Conservation (phyloP, 2,329 filamentous ascomycete species). For the Phyllosticta paracitricarpa region DNA sequence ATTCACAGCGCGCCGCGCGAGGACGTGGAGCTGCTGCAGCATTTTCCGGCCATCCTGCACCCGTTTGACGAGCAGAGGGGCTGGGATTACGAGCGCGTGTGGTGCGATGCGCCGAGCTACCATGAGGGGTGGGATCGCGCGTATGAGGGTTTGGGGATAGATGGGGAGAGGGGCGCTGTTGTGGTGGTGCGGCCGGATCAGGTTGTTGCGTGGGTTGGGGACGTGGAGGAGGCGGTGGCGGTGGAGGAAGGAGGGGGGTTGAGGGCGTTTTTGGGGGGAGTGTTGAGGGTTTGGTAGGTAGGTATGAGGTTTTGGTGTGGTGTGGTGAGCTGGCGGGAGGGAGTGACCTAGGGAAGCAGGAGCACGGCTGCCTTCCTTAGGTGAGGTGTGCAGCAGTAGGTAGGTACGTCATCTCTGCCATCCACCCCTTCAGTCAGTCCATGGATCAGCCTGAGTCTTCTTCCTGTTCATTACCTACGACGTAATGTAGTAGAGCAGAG, state of each 20-base stretch:
- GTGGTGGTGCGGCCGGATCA: constrained; percentile 58
- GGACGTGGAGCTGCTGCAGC: constrained; percentile 33
- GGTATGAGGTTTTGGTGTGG: background rate
- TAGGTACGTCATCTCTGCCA: too few species aligned
- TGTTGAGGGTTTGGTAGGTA: background rate
- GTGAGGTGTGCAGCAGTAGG: too few species aligned
- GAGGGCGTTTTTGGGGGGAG: constrained; percentile 16
- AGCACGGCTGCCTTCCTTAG: too few species aligned
- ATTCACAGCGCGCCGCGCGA: constrained; percentile 46
- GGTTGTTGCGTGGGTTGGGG: constrained; percentile 45
- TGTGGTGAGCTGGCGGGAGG: background rate
- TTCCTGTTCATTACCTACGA: background rate
- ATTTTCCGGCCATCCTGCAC: constrained; percentile 34
- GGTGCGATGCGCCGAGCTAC: constrained; percentile 37
- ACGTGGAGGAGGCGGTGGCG: constrained; percentile 19
- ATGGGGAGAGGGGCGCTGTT: constrained; percentile 44
- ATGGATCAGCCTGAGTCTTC: background rate
- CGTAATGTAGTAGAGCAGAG: background rate
- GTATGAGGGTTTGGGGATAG: constrained; percentile 50
- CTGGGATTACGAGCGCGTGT: constrained; percentile 35
- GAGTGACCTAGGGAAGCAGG: too few species aligned
- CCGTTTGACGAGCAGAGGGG: constrained; percentile 31
- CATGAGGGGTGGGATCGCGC: constrained; percentile 35
- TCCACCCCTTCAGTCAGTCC: background rate
- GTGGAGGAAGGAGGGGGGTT: constrained; percentile 14